These are phyloP conservation scores for Dioscorea cayenensis DNA, from an alignment of 116 monocot species.

Conservation along the genomic window DNA sequence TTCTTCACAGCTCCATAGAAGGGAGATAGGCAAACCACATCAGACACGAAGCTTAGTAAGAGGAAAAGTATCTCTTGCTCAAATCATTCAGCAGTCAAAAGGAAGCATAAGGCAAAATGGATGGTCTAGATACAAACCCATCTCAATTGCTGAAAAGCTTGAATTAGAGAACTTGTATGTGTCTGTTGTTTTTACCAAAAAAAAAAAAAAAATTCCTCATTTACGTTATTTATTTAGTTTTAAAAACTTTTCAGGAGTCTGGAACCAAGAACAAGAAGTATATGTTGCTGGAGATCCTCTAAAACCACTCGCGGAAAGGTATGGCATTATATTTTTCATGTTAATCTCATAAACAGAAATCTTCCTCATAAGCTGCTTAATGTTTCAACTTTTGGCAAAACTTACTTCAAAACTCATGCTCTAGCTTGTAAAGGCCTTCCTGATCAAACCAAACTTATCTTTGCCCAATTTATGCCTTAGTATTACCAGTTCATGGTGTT, in stretches of 20 bases:
- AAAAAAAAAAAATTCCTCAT: neutral
- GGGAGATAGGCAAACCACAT: slow-evolving; percentile 13
- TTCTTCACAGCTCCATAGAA: slow-evolving; percentile 20
- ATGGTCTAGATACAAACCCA: slow-evolving; percentile 47
- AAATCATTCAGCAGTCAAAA: slow-evolving; percentile 54
- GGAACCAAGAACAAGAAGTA: slow-evolving; percentile 54
- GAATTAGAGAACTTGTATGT: slow-evolving; percentile 76
- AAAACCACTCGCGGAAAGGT: slow-evolving; percentile 37
- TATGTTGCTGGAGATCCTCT: slow-evolving; percentile 48
- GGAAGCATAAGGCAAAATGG: slow-evolving; percentile 22
- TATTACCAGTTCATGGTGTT: too few species aligned
- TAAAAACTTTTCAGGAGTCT: slow-evolving; percentile 39
- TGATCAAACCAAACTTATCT: too few species aligned
- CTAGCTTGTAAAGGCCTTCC: too few species aligned
- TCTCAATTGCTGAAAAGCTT: slow-evolving; percentile 67
- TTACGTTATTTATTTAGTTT: neutral
- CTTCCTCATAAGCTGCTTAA: neutral
- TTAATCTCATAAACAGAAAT: neutral
- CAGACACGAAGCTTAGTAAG: slow-evolving; percentile 31
- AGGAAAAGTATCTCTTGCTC: slow-evolving; percentile 67
- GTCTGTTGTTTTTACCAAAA: neutral
- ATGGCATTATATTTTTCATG: neutral
- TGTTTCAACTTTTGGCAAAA: neutral
- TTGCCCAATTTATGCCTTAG: too few species aligned
- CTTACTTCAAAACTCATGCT: neutral